phyloP scores from a whole-genome alignment of 2,329 filamentous ascomycete species.

The Paecilomyces sp. region DNA sequence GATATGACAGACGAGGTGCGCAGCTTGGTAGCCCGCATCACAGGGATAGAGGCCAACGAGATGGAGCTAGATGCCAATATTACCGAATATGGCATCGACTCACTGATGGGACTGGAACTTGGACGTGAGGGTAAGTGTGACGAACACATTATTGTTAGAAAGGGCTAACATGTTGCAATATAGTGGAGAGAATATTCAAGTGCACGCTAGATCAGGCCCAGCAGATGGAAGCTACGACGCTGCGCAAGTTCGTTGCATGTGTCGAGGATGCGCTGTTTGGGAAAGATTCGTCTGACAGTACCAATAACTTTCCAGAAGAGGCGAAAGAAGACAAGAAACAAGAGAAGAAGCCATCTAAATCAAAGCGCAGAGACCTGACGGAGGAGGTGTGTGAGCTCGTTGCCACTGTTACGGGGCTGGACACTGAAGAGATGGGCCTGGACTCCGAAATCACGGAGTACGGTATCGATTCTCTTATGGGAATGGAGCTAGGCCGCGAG shows the following conservation, averaged over 20 bases:
- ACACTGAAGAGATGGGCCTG: not conserved
- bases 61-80: slow-evolving; percentile 15
- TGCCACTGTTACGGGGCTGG: not conserved
- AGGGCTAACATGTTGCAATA: not conserved
- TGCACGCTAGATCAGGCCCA: not conserved
- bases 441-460: not conserved
- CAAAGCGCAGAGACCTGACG: not conserved
- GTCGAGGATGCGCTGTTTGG: not conserved
- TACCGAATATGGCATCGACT: slow-evolving; percentile 30
- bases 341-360: not conserved
- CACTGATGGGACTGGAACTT: slow-evolving; percentile 29
- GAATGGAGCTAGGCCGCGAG: not conserved
- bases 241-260: not conserved
- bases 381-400: not conserved
- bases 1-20: slow-evolving; percentile 3
- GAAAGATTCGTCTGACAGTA: not conserved
- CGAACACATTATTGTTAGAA: not conserved
- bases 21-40: not conserved
- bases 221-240: not conserved
- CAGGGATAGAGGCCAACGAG: slow-evolving; percentile 9
- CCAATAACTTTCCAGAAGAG: not conserved
- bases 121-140: slow-evolving; percentile 13
- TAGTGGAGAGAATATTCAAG: not conserved
- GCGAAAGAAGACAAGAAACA: not conserved
- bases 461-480: not conserved